A percentile compares a stretch with the other conserved stretches of the same genome.
Conservation (phyloP, 192 early-diverging fungal genomes). For the Physocladia obscura region DNA sequence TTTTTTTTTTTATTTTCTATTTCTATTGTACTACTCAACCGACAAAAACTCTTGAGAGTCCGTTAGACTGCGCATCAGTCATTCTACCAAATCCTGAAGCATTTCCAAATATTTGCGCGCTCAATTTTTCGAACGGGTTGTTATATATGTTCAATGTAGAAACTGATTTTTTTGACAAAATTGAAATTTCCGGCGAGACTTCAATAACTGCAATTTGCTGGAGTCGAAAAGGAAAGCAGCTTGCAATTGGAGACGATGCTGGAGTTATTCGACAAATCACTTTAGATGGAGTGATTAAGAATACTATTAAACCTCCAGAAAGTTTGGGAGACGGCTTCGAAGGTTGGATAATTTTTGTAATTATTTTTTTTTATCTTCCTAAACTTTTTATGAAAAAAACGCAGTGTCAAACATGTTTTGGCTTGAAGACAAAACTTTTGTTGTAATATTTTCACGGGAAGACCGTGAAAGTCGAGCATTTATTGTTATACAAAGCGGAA, state of each 20-base stretch:
- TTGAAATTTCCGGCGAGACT: background rate
- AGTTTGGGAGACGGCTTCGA: background rate
- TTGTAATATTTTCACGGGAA: slow-evolving; percentile 60
- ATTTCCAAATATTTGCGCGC: slow-evolving; percentile 8
- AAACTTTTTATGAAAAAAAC: background rate
- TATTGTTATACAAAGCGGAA: slow-evolving; percentile 32
- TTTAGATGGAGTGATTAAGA: slow-evolving; percentile 64
- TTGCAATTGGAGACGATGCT: slow-evolving; percentile 69
- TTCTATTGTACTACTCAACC: too few relatives aligned
- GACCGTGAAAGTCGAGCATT: background rate
- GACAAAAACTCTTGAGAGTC: background rate
- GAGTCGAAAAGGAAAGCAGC: slow-evolving; percentile 89
- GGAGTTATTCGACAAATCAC: slow-evolving; percentile 66
- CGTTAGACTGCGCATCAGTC: background rate
- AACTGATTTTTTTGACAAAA: background rate
- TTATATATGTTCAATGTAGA: background rate
- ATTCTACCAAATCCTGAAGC: slow-evolving; percentile 30
- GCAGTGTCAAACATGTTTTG: slow-evolving; percentile 69
- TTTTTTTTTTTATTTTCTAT: too few relatives aligned
- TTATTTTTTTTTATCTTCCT: background rate
- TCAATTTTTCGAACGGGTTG: background rate
- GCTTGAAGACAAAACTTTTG: slow-evolving; percentile 71
- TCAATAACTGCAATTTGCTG: slow-evolving; percentile 57
- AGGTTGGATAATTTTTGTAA: background rate
- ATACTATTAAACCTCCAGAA: slow-evolving; percentile 47